These are phyloP conservation scores for Yamadazyma kanchanaburiensis DNA, from an alignment of 1,139 yeast species.

Conservation along the genomic window DNA sequence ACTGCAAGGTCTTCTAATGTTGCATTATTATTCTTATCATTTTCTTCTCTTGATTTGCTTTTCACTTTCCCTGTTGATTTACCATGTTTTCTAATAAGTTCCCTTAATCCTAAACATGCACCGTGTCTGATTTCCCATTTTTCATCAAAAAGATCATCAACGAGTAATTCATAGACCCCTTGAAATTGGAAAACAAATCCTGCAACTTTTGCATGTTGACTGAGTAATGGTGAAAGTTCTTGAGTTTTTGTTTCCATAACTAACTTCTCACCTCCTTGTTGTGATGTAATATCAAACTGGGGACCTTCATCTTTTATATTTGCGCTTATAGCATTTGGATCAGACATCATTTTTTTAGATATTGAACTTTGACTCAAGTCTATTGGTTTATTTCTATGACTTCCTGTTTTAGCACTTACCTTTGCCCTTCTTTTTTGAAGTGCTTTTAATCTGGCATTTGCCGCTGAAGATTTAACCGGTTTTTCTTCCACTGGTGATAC, in stretches of 20 bases:
- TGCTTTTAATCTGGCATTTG: slow-evolving; percentile 84
- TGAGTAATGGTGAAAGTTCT: slow-evolving; percentile 65
- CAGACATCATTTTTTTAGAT: slow-evolving; percentile 53
- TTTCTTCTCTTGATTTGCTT: slow-evolving; percentile 59
- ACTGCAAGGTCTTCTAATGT: slow-evolving; percentile 89
- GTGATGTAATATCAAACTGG: slow-evolving; percentile 66
- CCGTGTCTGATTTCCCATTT: slow-evolving; percentile 97
- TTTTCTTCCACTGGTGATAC: slow-evolving; percentile 12
- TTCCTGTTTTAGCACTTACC: slow-evolving; percentile 64
- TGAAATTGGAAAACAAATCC: slow-evolving; percentile 93
- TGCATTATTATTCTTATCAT: slow-evolving; percentile 59
- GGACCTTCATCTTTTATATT: slow-evolving; percentile 15
- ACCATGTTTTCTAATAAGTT: slow-evolving; percentile 81
- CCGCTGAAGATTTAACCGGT: slow-evolving; percentile 20
- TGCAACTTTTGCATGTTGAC: slow-evolving; percentile 72
- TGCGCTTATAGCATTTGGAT: slow-evolving; percentile 19
- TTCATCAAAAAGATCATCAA: slow-evolving; percentile 79
- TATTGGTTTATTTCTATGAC: slow-evolving; percentile 52
- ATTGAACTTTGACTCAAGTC: slow-evolving; percentile 80
- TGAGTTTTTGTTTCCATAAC: slow-evolving; percentile 79
- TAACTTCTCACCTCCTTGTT: slow-evolving; percentile 74
- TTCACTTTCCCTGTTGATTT: slow-evolving; percentile 79
- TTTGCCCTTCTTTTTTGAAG: slow-evolving; percentile 93
- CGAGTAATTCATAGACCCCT: slow-evolving; percentile 86
- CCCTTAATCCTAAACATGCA: slow-evolving; percentile 89